phyloP scores from a whole-genome alignment of 2,329 filamentous ascomycete genomes.

The Aspergillus tamarii region DNA sequence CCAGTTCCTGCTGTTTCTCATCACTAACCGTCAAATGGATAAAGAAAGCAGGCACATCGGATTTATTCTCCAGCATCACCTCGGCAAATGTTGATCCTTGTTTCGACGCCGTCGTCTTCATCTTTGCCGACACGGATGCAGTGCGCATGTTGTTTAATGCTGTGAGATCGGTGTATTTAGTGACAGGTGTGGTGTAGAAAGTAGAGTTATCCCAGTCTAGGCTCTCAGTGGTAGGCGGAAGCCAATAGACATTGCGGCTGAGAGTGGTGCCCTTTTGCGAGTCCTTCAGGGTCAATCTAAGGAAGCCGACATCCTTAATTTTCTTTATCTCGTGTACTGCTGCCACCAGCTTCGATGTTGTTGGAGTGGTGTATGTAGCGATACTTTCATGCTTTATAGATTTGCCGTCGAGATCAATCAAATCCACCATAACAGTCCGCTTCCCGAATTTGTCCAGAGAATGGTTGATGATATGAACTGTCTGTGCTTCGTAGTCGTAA shows the following conservation, averaged over 20 bases:
- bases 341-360: constrained; percentile 45
- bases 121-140: constrained; percentile 42
- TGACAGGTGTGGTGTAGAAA: constrained; percentile 64
- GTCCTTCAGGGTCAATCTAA: constrained; percentile 54
- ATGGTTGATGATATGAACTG: constrained; percentile 60
- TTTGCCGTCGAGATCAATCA: constrained; percentile 55
- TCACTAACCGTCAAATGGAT: constrained; percentile 57
- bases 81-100: constrained; percentile 22
- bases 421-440: constrained; percentile 52
- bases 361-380: constrained; percentile 46
- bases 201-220: constrained; percentile 61
- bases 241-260: constrained; percentile 65
- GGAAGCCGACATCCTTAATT: constrained; percentile 51
- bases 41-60: constrained; percentile 61
- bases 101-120: constrained; percentile 9
- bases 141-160: constrained; percentile 45
- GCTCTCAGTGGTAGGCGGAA: constrained; percentile 51
- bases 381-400: constrained; percentile 40
- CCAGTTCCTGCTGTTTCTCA: constrained; percentile 47
- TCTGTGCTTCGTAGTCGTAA: constrained; percentile 55
- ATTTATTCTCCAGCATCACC: constrained; percentile 57
- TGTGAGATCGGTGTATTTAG: constrained; percentile 53
- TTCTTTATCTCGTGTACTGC: constrained; percentile 36
- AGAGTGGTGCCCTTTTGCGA: constrained; percentile 34
- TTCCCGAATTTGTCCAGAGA: constrained; percentile 44